Percentiles rank a stretch among this genome's conserved stretches.
Conservation (phyloP, 1,139 yeast genomes). For the Sugiyamaella xylanicola region DNA sequence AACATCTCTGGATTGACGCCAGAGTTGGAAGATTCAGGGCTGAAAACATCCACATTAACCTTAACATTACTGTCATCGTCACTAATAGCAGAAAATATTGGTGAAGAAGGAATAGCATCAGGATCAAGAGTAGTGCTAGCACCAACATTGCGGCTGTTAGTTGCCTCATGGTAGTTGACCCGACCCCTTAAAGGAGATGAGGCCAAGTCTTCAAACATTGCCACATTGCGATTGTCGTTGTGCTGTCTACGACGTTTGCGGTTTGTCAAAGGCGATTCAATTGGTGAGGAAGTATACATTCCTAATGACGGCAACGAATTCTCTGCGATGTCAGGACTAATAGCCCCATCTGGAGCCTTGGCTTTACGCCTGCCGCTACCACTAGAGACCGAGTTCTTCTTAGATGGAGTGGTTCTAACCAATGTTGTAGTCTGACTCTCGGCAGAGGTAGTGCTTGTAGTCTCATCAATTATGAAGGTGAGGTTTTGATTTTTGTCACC, state of each 20-base stretch:
- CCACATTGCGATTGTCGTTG: conserved; percentile 5
- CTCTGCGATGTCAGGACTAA: neutral
- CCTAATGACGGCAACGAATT: conserved; percentile 24
- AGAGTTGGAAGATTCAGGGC: neutral
- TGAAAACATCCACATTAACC: neutral
- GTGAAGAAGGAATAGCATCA: conserved; percentile 15
- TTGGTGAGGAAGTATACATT: conserved; percentile 29
- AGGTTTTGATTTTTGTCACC: conserved; percentile 7
- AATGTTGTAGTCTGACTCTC: conserved; percentile 11
- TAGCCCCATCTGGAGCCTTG: neutral
- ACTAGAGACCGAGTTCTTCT: neutral
- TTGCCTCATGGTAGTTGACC: conserved; percentile 9
- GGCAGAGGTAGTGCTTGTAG: conserved; percentile 18
- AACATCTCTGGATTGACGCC: neutral
- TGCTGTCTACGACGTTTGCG: conserved; percentile 9
- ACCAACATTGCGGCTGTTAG: neutral
- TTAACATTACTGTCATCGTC: neutral
- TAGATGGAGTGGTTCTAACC: conserved; percentile 13
- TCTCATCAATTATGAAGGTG: conserved; percentile 17
- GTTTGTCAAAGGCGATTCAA: conserved; percentile 27
- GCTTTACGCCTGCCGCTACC: neutral
- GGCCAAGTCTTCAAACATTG: conserved; percentile 19
- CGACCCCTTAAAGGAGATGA: conserved; percentile 20
- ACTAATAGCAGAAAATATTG: conserved; percentile 7
- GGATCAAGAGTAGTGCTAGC: neutral